Base-by-base conservation (phyloP, 495 filamentous ascomycete genomes). In the Thozetella sp. region DNA sequence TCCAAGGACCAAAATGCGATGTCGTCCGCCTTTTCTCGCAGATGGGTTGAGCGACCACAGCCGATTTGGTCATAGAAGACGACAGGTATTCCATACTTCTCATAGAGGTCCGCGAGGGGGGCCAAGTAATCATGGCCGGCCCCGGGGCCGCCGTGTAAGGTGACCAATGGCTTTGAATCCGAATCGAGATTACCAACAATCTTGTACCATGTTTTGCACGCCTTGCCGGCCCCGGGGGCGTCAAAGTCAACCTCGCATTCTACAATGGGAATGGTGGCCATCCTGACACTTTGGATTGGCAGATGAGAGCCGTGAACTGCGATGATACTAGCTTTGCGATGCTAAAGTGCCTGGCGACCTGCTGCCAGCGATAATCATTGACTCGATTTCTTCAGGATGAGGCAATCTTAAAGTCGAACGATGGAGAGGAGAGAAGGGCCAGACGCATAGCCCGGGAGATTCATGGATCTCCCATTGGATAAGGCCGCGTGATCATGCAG, bases 21-120 rank as follows among this genome's bases (percentile, higher is more conserved):
- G 53, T 83, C 76, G 25, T 75, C 75, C 1, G 37, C 54, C 50
- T 75, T 80, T 11, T 81, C 73, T 1, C 60, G 72, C 3, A 83
- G 65, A 53, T 77, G 80, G 0, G 81, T 82, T 11, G 75, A 80
- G 3, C 58, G 30, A 12, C 78, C 82, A 59, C 73, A 78, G 17
- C 81, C 80, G 54, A 85, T 65, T 57, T 84, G 81, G 61, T 84
- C 81, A 62, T 86, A 86, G 60, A 84, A 67, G n/a, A 85, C 67
- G 19, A 84, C 62, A 6, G 80, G 75, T n/a, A 67, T 70, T 34
- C 50, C 71, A 23, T 30, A 56, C 20, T 55, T 24, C 27, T 68
- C 53, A 11, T 80, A 64, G 25, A 79, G 72, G 1, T 63, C 60
- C 12, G 80, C 57, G 2, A 77, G 72, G 20, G 57, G 51, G 9